Base-by-base conservation (phyloP, 257 asterid genomes). In the Gentiana straminea region DNA sequence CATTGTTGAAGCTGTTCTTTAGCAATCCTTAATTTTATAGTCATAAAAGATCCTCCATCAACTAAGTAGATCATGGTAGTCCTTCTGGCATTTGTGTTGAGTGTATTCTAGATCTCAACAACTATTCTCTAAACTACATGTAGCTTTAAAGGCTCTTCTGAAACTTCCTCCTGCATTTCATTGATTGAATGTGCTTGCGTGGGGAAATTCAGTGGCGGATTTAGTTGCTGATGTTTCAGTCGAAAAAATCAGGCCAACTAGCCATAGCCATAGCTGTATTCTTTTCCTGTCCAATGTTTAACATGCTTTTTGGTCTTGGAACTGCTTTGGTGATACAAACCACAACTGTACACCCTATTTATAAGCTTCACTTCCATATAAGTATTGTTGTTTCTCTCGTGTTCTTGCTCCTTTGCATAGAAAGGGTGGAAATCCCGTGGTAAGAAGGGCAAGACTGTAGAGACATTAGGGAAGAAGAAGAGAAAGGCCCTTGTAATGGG, bases 211-310 rank as follows among this genome's bases (percentile, higher is more conserved):
- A 7, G 72, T 88, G 0, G 98, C 97, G 35, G 97, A 92, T 68
- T 94, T 92, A 13, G 95, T 88, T 46, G 98, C 98, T 64, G 98
- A 92, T 8, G 95, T 92, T 54, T 90, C 95, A 2, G 91, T 92
- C 2, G 95, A 95, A 32, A 87, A 76, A 74, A 94, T n/a, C 98
- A 0, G 97, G 97, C 38, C 97, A 87, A 55, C 98, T 97, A 0
- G 98, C 98, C 4, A 88, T 92, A 97, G 98, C 97, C 34, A 88
- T 92, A 97, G 98, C 97, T 0, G 95, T 97, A 10, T 92, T 97
- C 84, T 92, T 92, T 36, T 97, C 94, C 0, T 81, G 98, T 51
- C 98, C 98, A 0, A 92, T 92, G 98, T 92, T 92, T 71, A 92
- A 92, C 78, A 83, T 92, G 98, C 88, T 88, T 32, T 83, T 92